Base-by-base conservation (phyloP, 2,329 filamentous ascomycete species). In the Monilinia polystroma region DNA sequence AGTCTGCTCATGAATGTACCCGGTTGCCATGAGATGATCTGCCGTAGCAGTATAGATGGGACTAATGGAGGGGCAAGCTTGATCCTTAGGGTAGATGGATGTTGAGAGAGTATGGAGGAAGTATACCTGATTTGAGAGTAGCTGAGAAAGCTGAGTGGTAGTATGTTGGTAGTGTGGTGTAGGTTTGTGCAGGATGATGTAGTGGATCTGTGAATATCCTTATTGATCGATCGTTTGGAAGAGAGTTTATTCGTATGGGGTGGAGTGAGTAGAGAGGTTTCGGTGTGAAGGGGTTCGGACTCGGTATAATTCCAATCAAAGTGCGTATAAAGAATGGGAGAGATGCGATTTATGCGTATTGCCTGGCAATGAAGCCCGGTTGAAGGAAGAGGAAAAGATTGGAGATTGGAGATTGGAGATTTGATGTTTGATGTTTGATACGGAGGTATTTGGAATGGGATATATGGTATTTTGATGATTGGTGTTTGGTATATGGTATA, bases 11-110 rank as follows among this genome's bases (percentile, higher is more conserved):
- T 38, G 18, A 51, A 49, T 41, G 52, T 65, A 51, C 56, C 47
- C 38, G 32, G 63, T 41, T 53, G n/a, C 45, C 63, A 51, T 26
- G 41, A 52, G 35, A 51, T 43, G 41, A 65, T 65, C 54, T 52
- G 47, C 63, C 53, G 54, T 16, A 6, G n/a, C 35, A 23, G 47
- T 26, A 51, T 23, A 12, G 43, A 60, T 32, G 32, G 35, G 57
- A 60, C 57, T 60, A 41, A 35, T 60, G 57, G 57, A 60, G 57
- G 57, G 45, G 57, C 57, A 60, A 59, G 4, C 41, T 43, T 43
- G 41, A 10, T 47, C 20, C 12, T 18, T 38, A 18, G 29, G 43
- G 57, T n/a, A 60, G n/a, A 60, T 59, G 43, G 32, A 47, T 38
- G 26, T 38, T n/a, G 45, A 18, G 45, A n/a, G 23, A 51, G 57